These are phyloP conservation scores for Pulveroboletus sp. DNA, from an alignment of 768 basidiomycete species.

Conservation along the genomic window DNA sequence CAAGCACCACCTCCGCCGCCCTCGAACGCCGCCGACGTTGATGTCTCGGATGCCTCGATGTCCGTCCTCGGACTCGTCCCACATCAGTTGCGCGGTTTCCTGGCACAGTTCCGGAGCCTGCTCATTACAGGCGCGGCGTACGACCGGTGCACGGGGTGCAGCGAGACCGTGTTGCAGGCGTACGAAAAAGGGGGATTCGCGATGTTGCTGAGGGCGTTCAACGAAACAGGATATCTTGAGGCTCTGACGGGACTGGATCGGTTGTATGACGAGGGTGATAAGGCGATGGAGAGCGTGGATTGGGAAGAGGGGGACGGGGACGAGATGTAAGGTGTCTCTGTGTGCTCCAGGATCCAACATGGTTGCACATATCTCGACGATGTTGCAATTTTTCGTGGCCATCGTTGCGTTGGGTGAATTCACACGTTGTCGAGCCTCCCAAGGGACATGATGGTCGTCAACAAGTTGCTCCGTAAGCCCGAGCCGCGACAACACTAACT, in stretches of 20 bases:
- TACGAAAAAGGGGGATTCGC: conserved; percentile 79
- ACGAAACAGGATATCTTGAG: conserved; percentile 74
- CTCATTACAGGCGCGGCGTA: conserved; percentile 85
- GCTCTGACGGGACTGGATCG: conserved; percentile 73
- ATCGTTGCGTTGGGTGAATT: too few species aligned
- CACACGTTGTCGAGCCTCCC: too few species aligned
- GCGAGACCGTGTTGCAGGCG: conserved; percentile 71
- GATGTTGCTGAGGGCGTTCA: conserved; percentile 78
- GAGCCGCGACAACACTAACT: too few species aligned
- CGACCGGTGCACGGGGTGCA: conserved; percentile 87
- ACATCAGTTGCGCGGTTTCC: conserved; percentile 89
- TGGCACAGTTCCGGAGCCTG: conserved; percentile 82
- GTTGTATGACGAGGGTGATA: conserved; percentile 72
- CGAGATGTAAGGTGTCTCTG: too few species aligned
- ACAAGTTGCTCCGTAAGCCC: too few species aligned
- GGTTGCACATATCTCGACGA: too few species aligned
- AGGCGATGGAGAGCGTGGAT: conserved; percentile 63
- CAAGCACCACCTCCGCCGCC: conserved; percentile 71
- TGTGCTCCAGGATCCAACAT: too few species aligned
- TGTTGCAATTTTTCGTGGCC: too few species aligned
- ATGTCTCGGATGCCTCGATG: conserved; percentile 23
- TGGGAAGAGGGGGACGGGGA: conserved; percentile 61
- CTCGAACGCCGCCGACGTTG: conserved; percentile 9
- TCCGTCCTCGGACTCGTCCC: conserved; percentile 84
- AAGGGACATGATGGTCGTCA: too few species aligned